Evolutionary conservation across 164 flowering plant genomes (phyloP).

Genomic region (Platanus orientalis): DNA sequence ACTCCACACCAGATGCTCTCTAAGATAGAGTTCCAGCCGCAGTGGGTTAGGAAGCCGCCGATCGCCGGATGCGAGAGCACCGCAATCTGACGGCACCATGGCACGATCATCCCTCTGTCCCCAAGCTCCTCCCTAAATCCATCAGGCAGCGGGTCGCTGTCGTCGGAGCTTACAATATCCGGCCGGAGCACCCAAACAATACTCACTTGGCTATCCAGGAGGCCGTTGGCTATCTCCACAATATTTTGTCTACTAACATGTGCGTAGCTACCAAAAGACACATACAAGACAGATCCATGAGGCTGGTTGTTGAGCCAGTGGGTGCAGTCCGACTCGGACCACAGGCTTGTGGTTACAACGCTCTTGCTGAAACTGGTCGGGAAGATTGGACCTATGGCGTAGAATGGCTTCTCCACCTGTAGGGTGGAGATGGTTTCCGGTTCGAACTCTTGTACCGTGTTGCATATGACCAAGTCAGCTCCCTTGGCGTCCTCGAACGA

Average conservation of each 20-base stretch:
- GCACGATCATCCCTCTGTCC: constrained; percentile 45
- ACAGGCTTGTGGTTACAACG: constrained; percentile 58
- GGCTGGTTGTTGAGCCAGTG: constrained; percentile 65
- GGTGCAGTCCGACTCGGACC: constrained; percentile 76
- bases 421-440: constrained; percentile 50
- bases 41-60: constrained; percentile 80
- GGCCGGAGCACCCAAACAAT: constrained; percentile 80
- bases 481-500: constrained; percentile 48
- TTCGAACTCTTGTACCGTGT: constrained; percentile 71
- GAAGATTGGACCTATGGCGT: constrained; percentile 67
- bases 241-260: constrained; percentile 46
- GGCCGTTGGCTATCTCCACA: constrained; percentile 61
- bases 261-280: constrained; percentile 85
- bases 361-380: constrained; percentile 34
- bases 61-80: constrained; percentile 55
- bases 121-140: constrained; percentile 30
- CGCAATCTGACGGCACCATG: constrained; percentile 61
- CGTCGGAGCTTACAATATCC: constrained; percentile 51
- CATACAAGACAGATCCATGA: constrained; percentile 59
- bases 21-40: constrained; percentile 78
- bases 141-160: constrained; percentile 40
- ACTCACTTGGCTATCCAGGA: constrained; percentile 39
- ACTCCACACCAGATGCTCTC: constrained; percentile 62
- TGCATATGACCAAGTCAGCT: constrained; percentile 65
- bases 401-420: constrained; percentile 38